phyloP scores from a whole-genome alignment of 495 filamentous ascomycete species.

The Xylaria grammica region DNA sequence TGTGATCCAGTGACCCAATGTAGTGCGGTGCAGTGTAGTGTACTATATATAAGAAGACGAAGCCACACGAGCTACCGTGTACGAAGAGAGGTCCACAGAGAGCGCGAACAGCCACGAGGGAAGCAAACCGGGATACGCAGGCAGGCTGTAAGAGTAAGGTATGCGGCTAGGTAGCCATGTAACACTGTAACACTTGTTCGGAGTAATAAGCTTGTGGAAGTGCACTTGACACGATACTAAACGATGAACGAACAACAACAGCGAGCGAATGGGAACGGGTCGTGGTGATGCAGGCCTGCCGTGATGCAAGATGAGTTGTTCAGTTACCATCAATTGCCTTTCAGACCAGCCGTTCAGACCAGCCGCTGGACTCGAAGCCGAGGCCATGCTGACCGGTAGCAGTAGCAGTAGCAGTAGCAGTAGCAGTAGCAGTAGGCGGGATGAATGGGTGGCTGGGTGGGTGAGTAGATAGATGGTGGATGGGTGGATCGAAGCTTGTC shows the following conservation, averaged over 20 bases:
- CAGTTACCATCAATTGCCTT: conserved; percentile 28
- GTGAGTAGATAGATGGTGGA: too few species aligned
- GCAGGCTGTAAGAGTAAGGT: neutral
- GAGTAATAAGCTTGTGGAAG: conserved; percentile 13
- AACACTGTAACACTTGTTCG: conserved; percentile 36
- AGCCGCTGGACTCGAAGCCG: conserved; percentile 6
- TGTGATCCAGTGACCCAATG: too few species aligned
- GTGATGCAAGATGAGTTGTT: conserved; percentile 57
- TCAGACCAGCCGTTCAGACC: neutral
- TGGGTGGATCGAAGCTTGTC: too few species aligned
- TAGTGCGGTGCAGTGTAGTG: too few species aligned
- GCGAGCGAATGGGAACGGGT: conserved; percentile 44
- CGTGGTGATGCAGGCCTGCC: conserved; percentile 43
- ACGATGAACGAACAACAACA: conserved; percentile 20
- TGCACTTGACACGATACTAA: conserved; percentile 12
- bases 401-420: neutral
- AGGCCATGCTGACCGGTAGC: neutral
- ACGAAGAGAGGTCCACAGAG: neutral
- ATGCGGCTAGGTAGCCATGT: conserved; percentile 27
- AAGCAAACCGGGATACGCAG: neutral
- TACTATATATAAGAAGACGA: too few species aligned
- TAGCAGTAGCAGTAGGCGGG: neutral
- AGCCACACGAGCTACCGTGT: neutral
- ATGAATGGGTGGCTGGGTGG: too few species aligned
- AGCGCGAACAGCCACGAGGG: neutral